A percentile compares a stretch with the other conserved stretches of the same genome.
These are phyloP conservation scores for Aspergillus bertholletiae DNA, from an alignment of 495 filamentous ascomycete genomes.

Conservation along the genomic window DNA sequence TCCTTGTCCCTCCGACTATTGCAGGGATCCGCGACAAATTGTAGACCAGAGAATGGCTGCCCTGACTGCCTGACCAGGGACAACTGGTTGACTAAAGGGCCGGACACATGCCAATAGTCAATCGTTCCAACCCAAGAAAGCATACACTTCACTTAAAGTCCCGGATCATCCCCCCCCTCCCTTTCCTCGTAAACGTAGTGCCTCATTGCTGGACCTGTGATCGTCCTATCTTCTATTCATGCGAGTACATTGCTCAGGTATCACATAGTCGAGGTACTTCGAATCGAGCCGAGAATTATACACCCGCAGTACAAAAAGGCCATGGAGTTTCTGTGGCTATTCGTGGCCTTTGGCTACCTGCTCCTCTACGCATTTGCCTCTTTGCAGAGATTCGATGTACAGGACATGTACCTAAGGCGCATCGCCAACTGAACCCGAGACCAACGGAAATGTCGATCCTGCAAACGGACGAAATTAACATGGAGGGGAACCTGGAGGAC, in stretches of 20 bases:
- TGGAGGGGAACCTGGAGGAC: too few species aligned
- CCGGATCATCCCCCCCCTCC: too few species aligned
- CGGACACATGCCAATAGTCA: not conserved
- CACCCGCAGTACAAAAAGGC: not conserved
- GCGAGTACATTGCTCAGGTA: not conserved
- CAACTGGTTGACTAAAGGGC: not conserved
- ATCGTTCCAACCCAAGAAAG: too few species aligned
- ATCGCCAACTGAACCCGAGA: slow-evolving; percentile 18
- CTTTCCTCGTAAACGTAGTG: too few species aligned
- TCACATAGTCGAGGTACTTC: not conserved
- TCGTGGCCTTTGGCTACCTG: slow-evolving; percentile 38
- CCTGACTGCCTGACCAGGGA: slow-evolving; percentile 10
- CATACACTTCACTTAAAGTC: too few species aligned
- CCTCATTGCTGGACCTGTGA: too few species aligned
- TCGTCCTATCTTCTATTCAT: not conserved
- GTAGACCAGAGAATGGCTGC: slow-evolving; percentile 6
- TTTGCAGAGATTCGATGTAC: slow-evolving; percentile 19
- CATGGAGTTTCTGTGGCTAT: slow-evolving; percentile 37
- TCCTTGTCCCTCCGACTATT: not conserved
- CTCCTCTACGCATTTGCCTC: slow-evolving; percentile 41
- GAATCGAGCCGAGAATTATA: not conserved
- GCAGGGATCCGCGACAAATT: not conserved
- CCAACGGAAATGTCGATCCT: not conserved
- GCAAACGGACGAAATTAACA: not conserved
- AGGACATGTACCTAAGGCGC: slow-evolving; percentile 6